These are phyloP conservation scores for Eimeria maxima DNA, from an alignment of 169 alveolate species.

Conservation along the genomic window DNA sequence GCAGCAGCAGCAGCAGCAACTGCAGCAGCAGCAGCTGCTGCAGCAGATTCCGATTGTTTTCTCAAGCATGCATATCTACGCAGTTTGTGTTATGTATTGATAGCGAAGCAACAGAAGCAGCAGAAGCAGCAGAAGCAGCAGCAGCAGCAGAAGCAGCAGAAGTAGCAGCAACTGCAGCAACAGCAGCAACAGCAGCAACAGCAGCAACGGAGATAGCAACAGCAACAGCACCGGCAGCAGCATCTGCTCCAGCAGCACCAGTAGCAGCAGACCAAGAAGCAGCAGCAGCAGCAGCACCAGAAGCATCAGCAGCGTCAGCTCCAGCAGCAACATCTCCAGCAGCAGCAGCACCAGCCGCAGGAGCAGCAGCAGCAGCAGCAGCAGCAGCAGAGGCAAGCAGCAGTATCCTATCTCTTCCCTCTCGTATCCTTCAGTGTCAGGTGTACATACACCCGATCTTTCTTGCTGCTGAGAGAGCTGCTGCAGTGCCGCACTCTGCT, in stretches of 20 bases:
- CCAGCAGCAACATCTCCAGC: background rate
- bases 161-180: background rate
- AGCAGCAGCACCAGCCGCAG: background rate
- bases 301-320: background rate
- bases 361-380: background rate
- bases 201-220: constrained; percentile 16
- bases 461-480: constrained; percentile 64
- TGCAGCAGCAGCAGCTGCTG: constrained; percentile 38
- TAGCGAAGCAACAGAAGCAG: background rate
- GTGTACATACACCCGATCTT: constrained; percentile 47
- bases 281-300: background rate
- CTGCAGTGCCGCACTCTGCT: constrained; percentile 45
- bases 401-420: background rate
- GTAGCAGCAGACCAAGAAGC: background rate
- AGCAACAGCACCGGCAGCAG: background rate
- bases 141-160: background rate
- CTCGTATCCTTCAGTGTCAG: background rate
- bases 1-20: background rate
- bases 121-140: background rate
- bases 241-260: background rate
- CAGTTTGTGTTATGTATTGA: background rate
- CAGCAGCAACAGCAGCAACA: constrained; percentile 1
- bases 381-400: background rate
- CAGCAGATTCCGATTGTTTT: background rate
- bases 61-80: constrained; percentile 51